A percentile compares a stretch with the other conserved stretches of the same genome.
phyloP scores from a whole-genome alignment of 2,329 filamentous ascomycete species.

The Drechslerella stenobrocha region DNA sequence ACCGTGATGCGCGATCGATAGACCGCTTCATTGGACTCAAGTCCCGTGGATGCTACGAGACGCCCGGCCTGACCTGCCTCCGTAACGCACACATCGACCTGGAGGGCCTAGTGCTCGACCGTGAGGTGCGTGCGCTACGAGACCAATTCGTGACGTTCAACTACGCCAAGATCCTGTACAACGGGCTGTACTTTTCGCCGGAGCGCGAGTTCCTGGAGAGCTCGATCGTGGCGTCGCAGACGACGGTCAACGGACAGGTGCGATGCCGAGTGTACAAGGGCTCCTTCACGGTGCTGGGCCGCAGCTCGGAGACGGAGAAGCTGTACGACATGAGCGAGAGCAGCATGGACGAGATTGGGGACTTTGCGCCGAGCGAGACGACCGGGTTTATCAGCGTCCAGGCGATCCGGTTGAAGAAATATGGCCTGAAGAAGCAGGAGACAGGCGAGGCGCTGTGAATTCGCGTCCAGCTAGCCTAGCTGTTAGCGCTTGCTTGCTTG shows the following conservation, averaged over 20 bases:
- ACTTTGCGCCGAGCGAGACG: constrained; percentile 69
- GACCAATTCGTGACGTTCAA: constrained; percentile 71
- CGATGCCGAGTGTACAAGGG: constrained; percentile 70
- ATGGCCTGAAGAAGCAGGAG: constrained; percentile 50
- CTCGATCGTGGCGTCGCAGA: constrained; percentile 65
- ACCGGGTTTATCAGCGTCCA: constrained; percentile 72
- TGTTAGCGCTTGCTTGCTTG: no score
- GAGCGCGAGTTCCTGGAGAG: constrained; percentile 73
- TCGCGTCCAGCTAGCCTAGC: not conserved
- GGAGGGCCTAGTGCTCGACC: constrained; percentile 69
- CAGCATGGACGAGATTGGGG: constrained; percentile 71
- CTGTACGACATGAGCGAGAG: constrained; percentile 69
- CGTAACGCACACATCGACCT: constrained; percentile 65
- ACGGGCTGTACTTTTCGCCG: constrained; percentile 69
- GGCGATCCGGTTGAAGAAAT: constrained; percentile 66
- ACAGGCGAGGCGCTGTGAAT: constrained; percentile 49
- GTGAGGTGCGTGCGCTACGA: constrained; percentile 69
- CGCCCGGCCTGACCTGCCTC: constrained; percentile 63
- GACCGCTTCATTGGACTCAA: constrained; percentile 80
- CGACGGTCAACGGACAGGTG: constrained; percentile 66
- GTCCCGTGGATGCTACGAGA: constrained; percentile 79
- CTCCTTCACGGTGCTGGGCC: constrained; percentile 64
- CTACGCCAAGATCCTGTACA: constrained; percentile 65
- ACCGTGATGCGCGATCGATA: constrained; percentile 48
- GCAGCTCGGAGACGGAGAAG: constrained; percentile 68